phyloP scores from a whole-genome alignment of 495 filamentous ascomycete genomes.

The Aspergillus panamensis region DNA sequence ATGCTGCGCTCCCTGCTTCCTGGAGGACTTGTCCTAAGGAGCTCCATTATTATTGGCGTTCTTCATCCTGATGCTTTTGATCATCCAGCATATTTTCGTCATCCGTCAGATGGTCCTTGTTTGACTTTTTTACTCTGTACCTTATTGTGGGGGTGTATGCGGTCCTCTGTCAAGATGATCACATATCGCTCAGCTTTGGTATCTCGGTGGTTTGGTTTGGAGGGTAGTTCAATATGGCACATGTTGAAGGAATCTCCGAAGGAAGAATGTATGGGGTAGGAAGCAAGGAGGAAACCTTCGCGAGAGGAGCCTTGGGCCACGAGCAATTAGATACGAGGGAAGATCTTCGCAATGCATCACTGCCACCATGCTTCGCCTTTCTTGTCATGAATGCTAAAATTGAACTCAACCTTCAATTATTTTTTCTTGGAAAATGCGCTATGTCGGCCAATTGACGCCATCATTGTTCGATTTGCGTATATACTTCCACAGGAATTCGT shows the following conservation, averaged over 20 bases:
- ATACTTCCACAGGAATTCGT: no score
- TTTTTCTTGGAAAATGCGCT: no score
- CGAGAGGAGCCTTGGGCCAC: background rate
- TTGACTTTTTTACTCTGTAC: background rate
- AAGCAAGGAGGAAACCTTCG: background rate
- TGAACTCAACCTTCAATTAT: no score
- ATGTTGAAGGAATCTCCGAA: background rate
- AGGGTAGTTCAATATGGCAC: background rate
- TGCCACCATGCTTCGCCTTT: no score
- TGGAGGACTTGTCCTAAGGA: background rate
- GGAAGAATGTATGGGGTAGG: background rate
- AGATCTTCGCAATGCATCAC: no score
- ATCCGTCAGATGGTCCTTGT: background rate
- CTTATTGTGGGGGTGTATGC: background rate
- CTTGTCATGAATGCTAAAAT: no score
- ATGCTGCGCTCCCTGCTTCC: constrained; percentile 1
- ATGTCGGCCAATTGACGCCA: no score
- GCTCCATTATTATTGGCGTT: background rate
- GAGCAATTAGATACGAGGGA: no score
- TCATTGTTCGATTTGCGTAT: no score
- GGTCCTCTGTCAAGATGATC: no score
- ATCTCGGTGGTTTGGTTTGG: background rate
- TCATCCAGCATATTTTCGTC: background rate
- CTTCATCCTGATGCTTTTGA: background rate
- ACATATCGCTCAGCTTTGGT: no score